Evolutionary conservation across 2,329 filamentous ascomycete species (phyloP).

Genomic region (Plenodomus biglobosus): DNA sequence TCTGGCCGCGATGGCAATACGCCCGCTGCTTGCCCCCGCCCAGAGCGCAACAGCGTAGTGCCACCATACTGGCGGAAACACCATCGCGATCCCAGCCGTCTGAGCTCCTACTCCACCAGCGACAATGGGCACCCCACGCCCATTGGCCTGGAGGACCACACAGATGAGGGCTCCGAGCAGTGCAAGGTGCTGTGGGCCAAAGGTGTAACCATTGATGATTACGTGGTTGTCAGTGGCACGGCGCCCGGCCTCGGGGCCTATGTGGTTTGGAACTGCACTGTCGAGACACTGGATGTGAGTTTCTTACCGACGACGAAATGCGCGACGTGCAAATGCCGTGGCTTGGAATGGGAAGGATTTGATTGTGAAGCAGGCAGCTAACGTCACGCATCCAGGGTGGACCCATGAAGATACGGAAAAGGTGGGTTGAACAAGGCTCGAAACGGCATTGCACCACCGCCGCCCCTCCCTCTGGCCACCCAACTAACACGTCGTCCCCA

Average conservation of each 20-base stretch:
- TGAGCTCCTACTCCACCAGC: constrained; percentile 38
- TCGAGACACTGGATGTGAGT: constrained; percentile 80
- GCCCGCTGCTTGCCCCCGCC: constrained; percentile 10
- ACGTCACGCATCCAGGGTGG: constrained; percentile 49
- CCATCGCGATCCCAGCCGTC: constrained; percentile 42
- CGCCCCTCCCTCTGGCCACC: not conserved
- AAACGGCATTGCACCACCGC: not conserved
- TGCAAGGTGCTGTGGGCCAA: constrained; percentile 63
- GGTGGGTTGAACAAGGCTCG: constrained; percentile 41
- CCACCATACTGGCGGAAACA: constrained; percentile 54
- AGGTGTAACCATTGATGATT: constrained; percentile 62
- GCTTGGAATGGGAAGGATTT: constrained; percentile 1
- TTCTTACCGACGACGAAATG: too few relatives aligned
- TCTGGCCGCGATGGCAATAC: constrained; percentile 18
- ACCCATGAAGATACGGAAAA: constrained; percentile 61
- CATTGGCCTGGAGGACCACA: constrained; percentile 67
- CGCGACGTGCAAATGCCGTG: not conserved
- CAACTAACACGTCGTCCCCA: constrained; percentile 18
- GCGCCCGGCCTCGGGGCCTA: constrained; percentile 74
- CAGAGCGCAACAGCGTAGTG: constrained; percentile 40
- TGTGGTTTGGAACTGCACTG: constrained; percentile 88
- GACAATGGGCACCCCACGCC: constrained; percentile 42
- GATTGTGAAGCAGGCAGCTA: constrained; percentile 3
- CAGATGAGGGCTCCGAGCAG: constrained; percentile 59
- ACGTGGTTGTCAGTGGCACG: constrained; percentile 62